Base-by-base conservation (phyloP, 2,329 filamentous ascomycete species). In the Alternaria panax region DNA sequence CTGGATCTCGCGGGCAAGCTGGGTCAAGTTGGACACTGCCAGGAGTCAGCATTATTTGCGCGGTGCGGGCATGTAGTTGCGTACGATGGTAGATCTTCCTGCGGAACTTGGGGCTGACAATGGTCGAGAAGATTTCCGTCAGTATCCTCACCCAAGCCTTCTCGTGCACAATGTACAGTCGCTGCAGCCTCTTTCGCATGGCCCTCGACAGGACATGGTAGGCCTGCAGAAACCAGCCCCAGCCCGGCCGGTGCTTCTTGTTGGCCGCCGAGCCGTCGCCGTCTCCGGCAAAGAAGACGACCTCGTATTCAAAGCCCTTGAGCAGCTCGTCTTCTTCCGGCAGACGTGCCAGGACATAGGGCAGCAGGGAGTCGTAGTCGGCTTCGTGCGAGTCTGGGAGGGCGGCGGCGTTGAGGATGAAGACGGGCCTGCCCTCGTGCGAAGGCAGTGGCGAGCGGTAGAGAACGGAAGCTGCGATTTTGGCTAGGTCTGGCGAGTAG, bases 261-360 rank as follows among this genome's bases (percentile, higher is more conserved):
- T 75, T 72, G 9, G 80, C 81, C 14, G 75, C 77, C 46, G 77
- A 79, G 47, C 80, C 81, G 46, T 79, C 78, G 36, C 80, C 80
- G 9, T 83, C 84, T n/a, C 84, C 84, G 5, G 84, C 84, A 66
- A 86, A 86, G 74, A 86, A 85, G 55, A 86, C 77, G 45, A 87
- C 80, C 67, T 86, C 84, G 64, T 86, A 87, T 56, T 85, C 83
- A 20, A 80, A 81, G 2, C 84, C 84, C 47, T 78, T 79, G 28
- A 85, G 76, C 57, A 86, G 71, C 62, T 86, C 84, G 46, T 86
- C 84, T 62, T 87, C 84, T 22, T 81, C 82, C 3, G 85, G 85
- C 27, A 87, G 74, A 54, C 84, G 78, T 3, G 82, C 81, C 14
- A 87, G 78, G 7, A 87, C 84, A 59, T 87, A 86, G 4, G 84